Evolutionary conservation across 495 filamentous ascomycete species (phyloP), one percentile per base, ranked within the genome.

Genomic region (Podospora pseudocomata): DNA sequence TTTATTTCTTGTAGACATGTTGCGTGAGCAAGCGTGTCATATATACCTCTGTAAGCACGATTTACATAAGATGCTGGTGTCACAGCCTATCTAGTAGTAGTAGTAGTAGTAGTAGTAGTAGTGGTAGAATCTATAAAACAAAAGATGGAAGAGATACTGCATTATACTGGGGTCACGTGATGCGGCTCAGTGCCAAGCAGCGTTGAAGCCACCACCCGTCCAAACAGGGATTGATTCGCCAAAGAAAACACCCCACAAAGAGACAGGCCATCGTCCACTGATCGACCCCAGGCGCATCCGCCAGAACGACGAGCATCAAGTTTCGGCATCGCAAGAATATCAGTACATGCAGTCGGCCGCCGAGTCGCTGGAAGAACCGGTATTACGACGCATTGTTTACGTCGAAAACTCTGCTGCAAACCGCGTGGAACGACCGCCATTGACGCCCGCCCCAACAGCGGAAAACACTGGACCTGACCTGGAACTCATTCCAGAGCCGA

Each of bases 191-290:
- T 34, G 61, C 60, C 64, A 68, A 68, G 68, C 58, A 64, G 39
- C 32, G 53, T 30, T 18, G 18, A 20, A 53, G 20, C 60, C 63
- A 59, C 23, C 39, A 16, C 0, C 5, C 60, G 28, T 19, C 11
- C 28, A n/a, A 30, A 63, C 73, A 75, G 71, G 71, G 70, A 69
- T 71, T 54, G 56, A 62, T 56, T 70, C 62, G 44, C 67, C 71
- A 68, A 69, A 70, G 57, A 58, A 66, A 13, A 44, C 60, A 66
- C 70, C 72, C 70, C 70, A 74, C 70, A 71, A 68, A 68, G 65
- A 59, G 28, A 58, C n/a, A 57, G 39, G 39, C 39, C 39, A 49
- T 49, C 39, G 27, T 60, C 20, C 61, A 67, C 4, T 9, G 32
- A 55, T n/a, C 59, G 49, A 27, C 39, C 32, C 23, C 60, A 63